These are phyloP conservation scores for Ophiostoma ulmi DNA, from an alignment of 2,329 filamentous ascomycete species.

Conservation along the genomic window DNA sequence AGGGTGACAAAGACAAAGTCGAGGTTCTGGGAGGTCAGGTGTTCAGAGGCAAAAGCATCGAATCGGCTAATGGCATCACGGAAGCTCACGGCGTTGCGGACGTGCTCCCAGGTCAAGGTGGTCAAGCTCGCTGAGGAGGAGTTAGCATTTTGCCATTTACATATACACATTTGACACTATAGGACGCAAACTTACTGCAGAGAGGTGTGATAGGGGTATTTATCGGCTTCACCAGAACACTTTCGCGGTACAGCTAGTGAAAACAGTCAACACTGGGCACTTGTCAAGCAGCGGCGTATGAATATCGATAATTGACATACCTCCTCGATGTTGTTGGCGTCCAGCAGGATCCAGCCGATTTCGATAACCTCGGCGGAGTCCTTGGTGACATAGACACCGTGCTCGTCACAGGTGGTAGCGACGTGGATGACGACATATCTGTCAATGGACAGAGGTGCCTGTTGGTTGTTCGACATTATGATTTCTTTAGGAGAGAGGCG, in stretches of 20 bases:
- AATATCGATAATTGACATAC: constrained; percentile 43
- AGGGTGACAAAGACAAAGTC: constrained; percentile 98
- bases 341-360: constrained; percentile 93
- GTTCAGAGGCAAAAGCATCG: constrained; percentile 87
- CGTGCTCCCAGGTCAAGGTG: constrained; percentile 97
- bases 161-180: too few species aligned
- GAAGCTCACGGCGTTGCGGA: constrained; percentile 94
- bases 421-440: constrained; percentile 98
- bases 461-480: constrained; percentile 42
- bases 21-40: constrained; percentile 82
- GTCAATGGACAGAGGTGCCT: constrained; percentile 67
- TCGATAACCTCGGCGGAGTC: constrained; percentile 99
- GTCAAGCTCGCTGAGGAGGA: constrained; percentile 75
- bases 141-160: not conserved
- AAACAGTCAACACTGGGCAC: constrained; percentile 11
- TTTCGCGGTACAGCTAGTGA: constrained; percentile 81
- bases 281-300: not conserved
- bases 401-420: constrained; percentile 97
- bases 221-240: constrained; percentile 93
- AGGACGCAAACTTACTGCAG: constrained; percentile 71
- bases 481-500: not conserved
- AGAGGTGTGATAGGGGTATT: constrained; percentile 98
- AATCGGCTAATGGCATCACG: constrained; percentile 94
- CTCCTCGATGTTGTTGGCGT: constrained; percentile 88
- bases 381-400: constrained; percentile 98